phyloP scores from a whole-genome alignment of 345 rosid species.

The Hibiscus tridactylites region DNA sequence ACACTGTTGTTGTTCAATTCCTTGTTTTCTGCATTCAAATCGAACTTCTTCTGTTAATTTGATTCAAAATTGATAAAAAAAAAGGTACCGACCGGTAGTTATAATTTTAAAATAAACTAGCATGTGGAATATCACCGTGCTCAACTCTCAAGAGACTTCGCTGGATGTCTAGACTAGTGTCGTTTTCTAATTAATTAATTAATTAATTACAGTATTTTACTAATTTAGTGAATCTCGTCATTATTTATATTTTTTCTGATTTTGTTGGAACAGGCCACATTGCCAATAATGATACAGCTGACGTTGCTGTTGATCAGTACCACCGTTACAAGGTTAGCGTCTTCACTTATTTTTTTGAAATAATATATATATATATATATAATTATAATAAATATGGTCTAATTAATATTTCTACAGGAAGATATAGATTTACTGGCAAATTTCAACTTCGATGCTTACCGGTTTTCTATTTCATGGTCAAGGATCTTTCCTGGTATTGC shows the following conservation, averaged over 20 bases:
- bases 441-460: slow-evolving; percentile 60
- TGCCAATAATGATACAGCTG: slow-evolving; percentile 33
- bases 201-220: background rate
- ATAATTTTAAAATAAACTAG: background rate
- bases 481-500: slow-evolving; percentile 60
- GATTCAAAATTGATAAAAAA: background rate
- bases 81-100: no score
- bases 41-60: background rate
- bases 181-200: background rate
- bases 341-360: background rate
- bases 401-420: slow-evolving; percentile 24
- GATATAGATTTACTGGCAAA: slow-evolving; percentile 45
- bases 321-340: slow-evolving; percentile 33
- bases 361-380: background rate
- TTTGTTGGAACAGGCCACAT: slow-evolving; percentile 26
- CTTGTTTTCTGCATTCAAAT: background rate
- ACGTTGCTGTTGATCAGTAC: slow-evolving; percentile 52
- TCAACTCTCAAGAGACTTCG: background rate
- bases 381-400: background rate
- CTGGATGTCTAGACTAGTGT: background rate
- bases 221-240: no score
- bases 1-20: background rate
- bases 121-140: background rate
- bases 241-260: background rate
- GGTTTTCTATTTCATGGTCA: slow-evolving; percentile 75